Conservation (phyloP, 768 basidiomycete genomes). For the Boletus huronensis region DNA sequence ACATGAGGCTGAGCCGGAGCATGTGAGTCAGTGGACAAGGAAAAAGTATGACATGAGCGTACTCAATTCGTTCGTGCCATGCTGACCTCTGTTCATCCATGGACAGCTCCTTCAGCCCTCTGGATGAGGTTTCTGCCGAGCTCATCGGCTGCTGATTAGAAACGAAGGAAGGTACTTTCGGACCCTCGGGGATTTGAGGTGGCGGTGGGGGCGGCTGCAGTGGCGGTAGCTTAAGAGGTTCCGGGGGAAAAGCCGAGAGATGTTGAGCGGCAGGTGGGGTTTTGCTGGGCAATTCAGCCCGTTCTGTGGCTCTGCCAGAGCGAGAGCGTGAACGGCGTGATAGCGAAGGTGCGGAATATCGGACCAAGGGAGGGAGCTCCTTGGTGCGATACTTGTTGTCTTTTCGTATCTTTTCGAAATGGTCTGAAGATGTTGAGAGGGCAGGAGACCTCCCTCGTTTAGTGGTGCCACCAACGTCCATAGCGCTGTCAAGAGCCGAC, state of each 20-base stretch:
- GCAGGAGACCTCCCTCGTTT: slow-evolving; percentile 24
- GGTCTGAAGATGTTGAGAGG: slow-evolving; percentile 26
- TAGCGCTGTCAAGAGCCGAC: slow-evolving; percentile 9
- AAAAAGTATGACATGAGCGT: slow-evolving; percentile 12
- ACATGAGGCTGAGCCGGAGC: slow-evolving; percentile 31
- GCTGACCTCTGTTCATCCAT: slow-evolving; percentile 35
- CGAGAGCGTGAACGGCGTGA: slow-evolving; percentile 8
- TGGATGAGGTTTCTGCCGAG: not conserved
- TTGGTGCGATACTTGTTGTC: slow-evolving; percentile 7
- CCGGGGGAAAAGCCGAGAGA: slow-evolving; percentile 3
- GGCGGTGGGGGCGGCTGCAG: slow-evolving; percentile 21
- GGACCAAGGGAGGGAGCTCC: slow-evolving; percentile 1
- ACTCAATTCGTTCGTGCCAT: slow-evolving; percentile 43
- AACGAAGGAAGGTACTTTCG: slow-evolving; percentile 19
- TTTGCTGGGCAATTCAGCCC: not conserved
- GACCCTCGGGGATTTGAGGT: slow-evolving; percentile 15
- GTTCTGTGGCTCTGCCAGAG: slow-evolving; percentile 11
- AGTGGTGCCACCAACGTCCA: slow-evolving; percentile 3
- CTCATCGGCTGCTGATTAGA: slow-evolving; percentile 8
- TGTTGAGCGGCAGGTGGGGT: slow-evolving; percentile 1
- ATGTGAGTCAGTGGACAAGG: not conserved
- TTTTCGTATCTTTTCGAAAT: slow-evolving; percentile 21
- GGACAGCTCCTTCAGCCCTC: slow-evolving; percentile 23
- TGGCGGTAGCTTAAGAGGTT: slow-evolving; percentile 15
- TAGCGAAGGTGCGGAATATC: slow-evolving; percentile 6